These are phyloP conservation scores for Populus pruinosa DNA, from an alignment of 345 rosid species.

Conservation along the genomic window DNA sequence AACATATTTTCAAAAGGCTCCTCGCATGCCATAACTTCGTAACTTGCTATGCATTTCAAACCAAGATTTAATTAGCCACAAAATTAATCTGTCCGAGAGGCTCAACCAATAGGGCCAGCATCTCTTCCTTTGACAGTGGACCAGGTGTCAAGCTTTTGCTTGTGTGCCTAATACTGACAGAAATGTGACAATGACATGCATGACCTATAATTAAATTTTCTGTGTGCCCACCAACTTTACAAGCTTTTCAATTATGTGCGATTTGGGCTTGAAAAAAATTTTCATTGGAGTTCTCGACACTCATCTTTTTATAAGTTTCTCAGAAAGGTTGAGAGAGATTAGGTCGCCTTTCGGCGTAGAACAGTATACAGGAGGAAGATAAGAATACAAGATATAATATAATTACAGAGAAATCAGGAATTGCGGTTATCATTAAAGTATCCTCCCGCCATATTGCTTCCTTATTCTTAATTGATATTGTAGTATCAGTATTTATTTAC, in stretches of 20 bases:
- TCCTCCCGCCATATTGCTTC: too few relatives aligned
- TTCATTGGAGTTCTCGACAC: not conserved
- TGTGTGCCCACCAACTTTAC: not conserved
- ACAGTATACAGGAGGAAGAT: too few relatives aligned
- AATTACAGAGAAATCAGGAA: too few relatives aligned
- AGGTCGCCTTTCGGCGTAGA: not conserved
- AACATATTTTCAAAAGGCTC: not conserved
- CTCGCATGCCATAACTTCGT: not conserved
- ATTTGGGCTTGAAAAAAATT: not conserved
- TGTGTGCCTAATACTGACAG: not conserved
- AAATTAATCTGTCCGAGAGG: not conserved
- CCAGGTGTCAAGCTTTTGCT: too few relatives aligned
- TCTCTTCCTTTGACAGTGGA: not conserved
- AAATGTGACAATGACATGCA: not conserved
- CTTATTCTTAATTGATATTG: too few relatives aligned
- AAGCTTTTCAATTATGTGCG: not conserved
- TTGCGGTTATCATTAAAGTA: too few relatives aligned
- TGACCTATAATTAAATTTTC: not conserved
- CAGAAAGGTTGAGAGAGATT: not conserved
- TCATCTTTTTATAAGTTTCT: not conserved
- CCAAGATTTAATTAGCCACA: not conserved
- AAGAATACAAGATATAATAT: too few relatives aligned
- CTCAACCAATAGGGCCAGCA: not conserved
- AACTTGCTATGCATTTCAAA: not conserved
- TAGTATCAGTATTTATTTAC: too few relatives aligned